Evolutionary conservation across 1,284 basidiomycete genomes (phyloP), one percentile per base, ranked within the genome.

Genomic region (Pseudozyma thailandica): DNA sequence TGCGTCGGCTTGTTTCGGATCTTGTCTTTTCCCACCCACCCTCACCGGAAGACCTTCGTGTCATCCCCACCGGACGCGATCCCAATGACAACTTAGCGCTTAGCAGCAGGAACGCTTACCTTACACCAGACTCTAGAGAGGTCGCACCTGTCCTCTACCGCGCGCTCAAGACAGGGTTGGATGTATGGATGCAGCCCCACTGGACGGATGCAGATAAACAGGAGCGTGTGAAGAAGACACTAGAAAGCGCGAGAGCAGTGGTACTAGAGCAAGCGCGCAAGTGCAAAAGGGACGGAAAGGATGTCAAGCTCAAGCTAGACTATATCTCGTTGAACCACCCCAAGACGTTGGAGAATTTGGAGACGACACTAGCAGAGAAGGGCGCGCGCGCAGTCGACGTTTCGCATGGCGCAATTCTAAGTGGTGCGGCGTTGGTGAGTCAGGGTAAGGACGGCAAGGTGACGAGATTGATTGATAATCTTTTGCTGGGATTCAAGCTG

Each of bases 391-490:
- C 72, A 10, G 74, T 78, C 5, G 80, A 80, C n/a, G 37, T 71
- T 16, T 50, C 27, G 3, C 78, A 85, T 26, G 86, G 90, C 1
- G 89, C 91, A 27, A 88, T 98, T 10, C 78, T 98, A 57, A 94
- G 92, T 72, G 95, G 93, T 1, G 94, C 94, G 15, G 83, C 96
- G 66, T 91, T 90, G 88, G 87, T 97, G 3, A 65, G 62, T n/a
- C 74, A 81, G 39, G 74, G 72, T 5, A 44, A 74, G 12, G 49
- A 52, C 6, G 63, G 72, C 13, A 93, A 92, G 42, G 87, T 87
- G 79, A 97, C 94, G 31, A 86, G 95, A 71, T 82, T 98, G 76
- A 98, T 98, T 49, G 95, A 98, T 83, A 98, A 98, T 83, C 83
- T 97, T 37, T 84, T 95, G 39, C 83, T 95, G 1, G 92, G 91